These are phyloP conservation scores for Paracoccidioides brasiliensis DNA, from an alignment of 2,329 filamentous ascomycete species.

Conservation along the genomic window DNA sequence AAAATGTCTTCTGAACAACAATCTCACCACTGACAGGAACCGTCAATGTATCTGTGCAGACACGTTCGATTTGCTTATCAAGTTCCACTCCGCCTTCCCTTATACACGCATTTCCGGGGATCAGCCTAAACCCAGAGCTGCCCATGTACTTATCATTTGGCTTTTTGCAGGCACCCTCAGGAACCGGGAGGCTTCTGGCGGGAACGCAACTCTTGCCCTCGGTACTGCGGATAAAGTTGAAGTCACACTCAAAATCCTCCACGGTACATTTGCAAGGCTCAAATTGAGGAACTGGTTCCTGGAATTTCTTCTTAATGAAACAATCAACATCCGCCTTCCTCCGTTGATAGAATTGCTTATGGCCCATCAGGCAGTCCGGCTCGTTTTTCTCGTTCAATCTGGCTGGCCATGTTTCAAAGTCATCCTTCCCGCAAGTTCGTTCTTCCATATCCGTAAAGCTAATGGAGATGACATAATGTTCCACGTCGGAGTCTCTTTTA, in stretches of 20 bases:
- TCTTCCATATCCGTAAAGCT: constrained; percentile 76
- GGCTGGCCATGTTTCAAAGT: constrained; percentile 83
- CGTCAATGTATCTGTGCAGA: constrained; percentile 53
- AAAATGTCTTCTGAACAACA: constrained; percentile 44
- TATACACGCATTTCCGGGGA: constrained; percentile 68
- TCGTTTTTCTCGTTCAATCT: constrained; percentile 67
- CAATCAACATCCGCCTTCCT: constrained; percentile 82
- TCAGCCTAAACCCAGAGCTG: constrained; percentile 80
- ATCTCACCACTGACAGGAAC: constrained; percentile 54
- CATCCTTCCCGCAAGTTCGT: constrained; percentile 58
- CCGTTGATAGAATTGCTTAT: constrained; percentile 73
- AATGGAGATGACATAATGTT: constrained; percentile 57
- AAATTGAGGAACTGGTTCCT: constrained; percentile 57
- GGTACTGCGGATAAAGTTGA: constrained; percentile 62
- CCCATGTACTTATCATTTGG: constrained; percentile 64
- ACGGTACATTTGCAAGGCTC: constrained; percentile 70
- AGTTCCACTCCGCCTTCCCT: constrained; percentile 49
- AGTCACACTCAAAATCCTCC: constrained; percentile 90
- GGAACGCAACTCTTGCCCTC: constrained; percentile 58
- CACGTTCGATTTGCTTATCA: constrained; percentile 58
- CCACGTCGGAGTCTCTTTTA: constrained; percentile 36
- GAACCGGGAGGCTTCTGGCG: constrained; percentile 48
- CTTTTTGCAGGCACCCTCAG: constrained; percentile 61
- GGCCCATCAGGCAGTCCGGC: constrained; percentile 86
- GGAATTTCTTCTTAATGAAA: constrained; percentile 69